Conservation (phyloP, 2,329 filamentous ascomycete genomes). For the Penicillium crustosum region DNA sequence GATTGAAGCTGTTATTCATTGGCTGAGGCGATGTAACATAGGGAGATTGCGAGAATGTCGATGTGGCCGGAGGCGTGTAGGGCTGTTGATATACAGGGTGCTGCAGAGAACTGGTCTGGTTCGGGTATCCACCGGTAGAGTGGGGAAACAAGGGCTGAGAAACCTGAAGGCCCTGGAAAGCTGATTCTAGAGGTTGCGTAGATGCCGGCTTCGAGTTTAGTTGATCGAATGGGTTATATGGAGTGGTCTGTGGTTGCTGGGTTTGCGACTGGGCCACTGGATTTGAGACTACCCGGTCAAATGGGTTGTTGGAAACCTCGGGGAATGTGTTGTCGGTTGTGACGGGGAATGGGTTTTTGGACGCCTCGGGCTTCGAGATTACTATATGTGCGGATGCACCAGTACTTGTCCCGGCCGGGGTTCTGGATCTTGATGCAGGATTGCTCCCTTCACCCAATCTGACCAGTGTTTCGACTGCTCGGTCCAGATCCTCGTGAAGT, state of each 20-base stretch:
- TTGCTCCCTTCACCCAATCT: slow-evolving; percentile 70
- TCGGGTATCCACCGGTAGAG: slow-evolving; percentile 64
- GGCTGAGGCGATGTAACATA: slow-evolving; percentile 39
- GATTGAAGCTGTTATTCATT: slow-evolving; percentile 40
- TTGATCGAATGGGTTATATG: slow-evolving; percentile 70
- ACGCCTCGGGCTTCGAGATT: slow-evolving; percentile 33
- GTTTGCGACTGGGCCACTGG: slow-evolving; percentile 27
- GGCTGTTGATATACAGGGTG: slow-evolving; percentile 44
- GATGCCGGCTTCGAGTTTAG: slow-evolving; percentile 31
- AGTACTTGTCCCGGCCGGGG: slow-evolving; percentile 45
- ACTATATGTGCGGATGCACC: slow-evolving; percentile 22
- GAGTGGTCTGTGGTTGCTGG: slow-evolving; percentile 17
- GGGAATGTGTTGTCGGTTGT: slow-evolving; percentile 8
- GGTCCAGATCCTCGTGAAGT: slow-evolving; percentile 80
- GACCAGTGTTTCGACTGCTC: slow-evolving; percentile 79
- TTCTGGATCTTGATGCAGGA: slow-evolving; percentile 55
- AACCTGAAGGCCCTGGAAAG: slow-evolving; percentile 74
- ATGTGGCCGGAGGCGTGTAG: slow-evolving; percentile 45
- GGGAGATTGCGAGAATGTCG: slow-evolving; percentile 35
- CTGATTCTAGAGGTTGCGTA: slow-evolving; percentile 57
- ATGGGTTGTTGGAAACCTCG: slow-evolving; percentile 58
- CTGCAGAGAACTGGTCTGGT: slow-evolving; percentile 41
- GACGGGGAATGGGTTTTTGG: slow-evolving; percentile 35
- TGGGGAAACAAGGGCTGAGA: slow-evolving; percentile 72
- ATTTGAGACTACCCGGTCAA: slow-evolving; percentile 55